Percentiles rank a stretch among this genome's conserved stretches.
phyloP scores from a whole-genome alignment of 805 yeast species.

The Komagataella kurtzmanii region DNA sequence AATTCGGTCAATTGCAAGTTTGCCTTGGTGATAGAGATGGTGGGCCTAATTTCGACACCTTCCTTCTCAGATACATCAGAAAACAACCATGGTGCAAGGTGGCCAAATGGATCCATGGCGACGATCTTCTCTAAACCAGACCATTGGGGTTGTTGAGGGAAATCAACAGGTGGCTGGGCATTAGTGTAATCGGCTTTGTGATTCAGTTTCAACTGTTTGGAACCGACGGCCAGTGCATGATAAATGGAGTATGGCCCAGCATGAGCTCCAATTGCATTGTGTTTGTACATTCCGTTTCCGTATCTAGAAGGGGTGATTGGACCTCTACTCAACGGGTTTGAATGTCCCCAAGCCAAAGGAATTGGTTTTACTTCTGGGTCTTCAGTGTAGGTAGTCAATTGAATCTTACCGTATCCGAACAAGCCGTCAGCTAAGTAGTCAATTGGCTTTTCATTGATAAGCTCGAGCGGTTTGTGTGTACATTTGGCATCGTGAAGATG shows the following conservation, averaged over 20 bases:
- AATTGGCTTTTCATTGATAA: constrained; percentile 7
- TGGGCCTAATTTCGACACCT: constrained; percentile 46
- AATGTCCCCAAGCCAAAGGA: constrained; percentile 37
- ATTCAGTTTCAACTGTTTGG: constrained; percentile 36
- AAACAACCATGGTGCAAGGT: constrained; percentile 48
- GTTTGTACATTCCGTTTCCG: constrained; percentile 33
- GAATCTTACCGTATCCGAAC: constrained; percentile 16
- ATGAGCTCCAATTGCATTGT: constrained; percentile 55
- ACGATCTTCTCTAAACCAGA: constrained; percentile 40
- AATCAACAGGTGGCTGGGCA: constrained; percentile 45
- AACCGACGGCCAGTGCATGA: constrained; percentile 54
- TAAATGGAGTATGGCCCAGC: constrained; percentile 51
- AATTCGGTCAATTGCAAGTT: constrained; percentile 47
- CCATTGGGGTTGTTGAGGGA: constrained; percentile 47
- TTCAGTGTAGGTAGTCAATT: constrained; percentile 38
- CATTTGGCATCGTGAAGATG: neutral
- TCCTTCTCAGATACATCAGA: constrained; percentile 27
- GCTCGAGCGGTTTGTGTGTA: neutral
- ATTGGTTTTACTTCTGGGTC: constrained; percentile 37
- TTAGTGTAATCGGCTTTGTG: constrained; percentile 49
- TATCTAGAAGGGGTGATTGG: constrained; percentile 43
- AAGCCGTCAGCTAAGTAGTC: constrained; percentile 10
- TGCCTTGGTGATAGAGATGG: constrained; percentile 56
- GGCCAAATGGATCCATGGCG: constrained; percentile 57
- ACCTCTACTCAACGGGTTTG: constrained; percentile 34